phyloP scores from a whole-genome alignment of 2,329 filamentous ascomycete species.

The Dendryphion nanum region DNA sequence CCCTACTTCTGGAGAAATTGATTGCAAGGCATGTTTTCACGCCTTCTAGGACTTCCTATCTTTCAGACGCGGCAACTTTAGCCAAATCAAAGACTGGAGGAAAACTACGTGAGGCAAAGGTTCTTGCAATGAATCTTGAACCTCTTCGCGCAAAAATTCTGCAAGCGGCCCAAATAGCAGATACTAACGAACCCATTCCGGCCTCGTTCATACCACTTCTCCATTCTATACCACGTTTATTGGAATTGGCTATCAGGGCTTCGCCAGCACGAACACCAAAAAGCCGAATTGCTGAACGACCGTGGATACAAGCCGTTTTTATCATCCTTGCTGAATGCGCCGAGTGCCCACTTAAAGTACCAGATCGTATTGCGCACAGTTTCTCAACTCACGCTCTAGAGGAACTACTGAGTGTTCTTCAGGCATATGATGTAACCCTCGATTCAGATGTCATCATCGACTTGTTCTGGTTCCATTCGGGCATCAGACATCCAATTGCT shows the following conservation, averaged over 20 bases:
- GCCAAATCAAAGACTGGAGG: neutral
- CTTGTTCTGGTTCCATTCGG: slow-evolving; percentile 37
- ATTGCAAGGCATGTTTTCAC: slow-evolving; percentile 45
- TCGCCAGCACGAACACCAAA: slow-evolving; percentile 41
- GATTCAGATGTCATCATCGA: slow-evolving; percentile 26
- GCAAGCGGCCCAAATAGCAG: slow-evolving; percentile 31
- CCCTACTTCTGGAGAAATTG: slow-evolving; percentile 30
- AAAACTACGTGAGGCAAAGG: slow-evolving; percentile 8
- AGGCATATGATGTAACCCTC: slow-evolving; percentile 22
- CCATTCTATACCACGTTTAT: slow-evolving; percentile 29
- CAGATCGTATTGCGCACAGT: slow-evolving; percentile 8
- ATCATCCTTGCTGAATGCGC: slow-evolving; percentile 35
- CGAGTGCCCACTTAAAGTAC: slow-evolving; percentile 24
- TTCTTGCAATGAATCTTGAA: slow-evolving; percentile 19
- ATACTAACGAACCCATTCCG: slow-evolving; percentile 22
- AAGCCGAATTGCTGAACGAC: slow-evolving; percentile 39
- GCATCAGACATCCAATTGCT: slow-evolving; percentile 22
- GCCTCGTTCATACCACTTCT: slow-evolving; percentile 20
- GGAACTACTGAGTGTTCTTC: slow-evolving; percentile 23
- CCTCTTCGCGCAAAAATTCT: slow-evolving; percentile 30
- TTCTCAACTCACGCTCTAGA: slow-evolving; percentile 21
- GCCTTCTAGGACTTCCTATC: slow-evolving; percentile 39
- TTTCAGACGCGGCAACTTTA: neutral
- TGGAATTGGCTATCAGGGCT: slow-evolving; percentile 43
- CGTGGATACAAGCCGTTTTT: slow-evolving; percentile 47